These are phyloP conservation scores for Aspergillus sp. DNA, from an alignment of 2,329 filamentous ascomycete genomes.

Conservation along the genomic window DNA sequence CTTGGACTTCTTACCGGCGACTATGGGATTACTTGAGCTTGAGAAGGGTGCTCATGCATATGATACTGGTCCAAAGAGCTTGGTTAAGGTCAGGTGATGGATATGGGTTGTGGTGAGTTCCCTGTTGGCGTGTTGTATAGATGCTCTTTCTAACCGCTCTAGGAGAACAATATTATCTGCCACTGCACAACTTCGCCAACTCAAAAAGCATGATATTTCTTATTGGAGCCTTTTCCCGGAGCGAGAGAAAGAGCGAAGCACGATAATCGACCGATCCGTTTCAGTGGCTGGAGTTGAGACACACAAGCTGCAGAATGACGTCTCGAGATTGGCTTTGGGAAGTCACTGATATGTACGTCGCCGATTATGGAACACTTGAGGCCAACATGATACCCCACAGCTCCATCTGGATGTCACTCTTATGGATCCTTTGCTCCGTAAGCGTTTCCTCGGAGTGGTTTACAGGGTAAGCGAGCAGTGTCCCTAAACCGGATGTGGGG, in stretches of 20 bases:
- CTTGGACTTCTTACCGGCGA: conserved; percentile 32
- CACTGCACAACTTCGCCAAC: background rate
- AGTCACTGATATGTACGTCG: conserved; percentile 7
- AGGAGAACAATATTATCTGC: background rate
- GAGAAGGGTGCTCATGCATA: background rate
- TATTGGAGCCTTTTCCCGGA: background rate
- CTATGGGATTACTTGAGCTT: background rate
- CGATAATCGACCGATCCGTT: background rate
- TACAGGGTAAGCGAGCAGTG: background rate
- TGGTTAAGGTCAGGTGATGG: conserved; percentile 6
- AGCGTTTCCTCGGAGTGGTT: background rate
- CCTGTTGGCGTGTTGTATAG: background rate
- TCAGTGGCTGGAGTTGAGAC: background rate
- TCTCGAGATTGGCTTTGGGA: conserved; percentile 7
- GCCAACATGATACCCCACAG: background rate
- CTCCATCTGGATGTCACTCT: background rate
- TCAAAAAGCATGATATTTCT: too few relatives aligned
- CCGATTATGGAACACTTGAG: background rate
- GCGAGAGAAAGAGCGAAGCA: conserved; percentile 1
- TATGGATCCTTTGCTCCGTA: background rate
- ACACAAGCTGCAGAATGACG: conserved; percentile 20
- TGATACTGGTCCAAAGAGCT: background rate
- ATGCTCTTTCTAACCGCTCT: background rate
- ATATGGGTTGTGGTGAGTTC: conserved; percentile 3
- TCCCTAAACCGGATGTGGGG: background rate